Evolutionary conservation across 371 early-diverging fungal species (phyloP).

Genomic region (Mortierella sp.): DNA sequence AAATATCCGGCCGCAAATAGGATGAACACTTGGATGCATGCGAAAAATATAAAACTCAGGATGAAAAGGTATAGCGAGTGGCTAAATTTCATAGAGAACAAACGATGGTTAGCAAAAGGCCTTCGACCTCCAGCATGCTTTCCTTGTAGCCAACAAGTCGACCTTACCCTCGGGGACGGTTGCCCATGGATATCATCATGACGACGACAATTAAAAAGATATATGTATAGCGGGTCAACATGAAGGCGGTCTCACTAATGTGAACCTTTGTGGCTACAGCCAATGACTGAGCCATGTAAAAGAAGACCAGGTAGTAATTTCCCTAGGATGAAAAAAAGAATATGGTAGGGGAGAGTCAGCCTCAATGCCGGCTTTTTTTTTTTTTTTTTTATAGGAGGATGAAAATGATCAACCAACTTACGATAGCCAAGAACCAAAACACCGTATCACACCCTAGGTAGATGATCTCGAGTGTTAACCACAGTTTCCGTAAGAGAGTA

Average conservation of each 20-base stretch:
- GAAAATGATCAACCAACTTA: conserved; percentile 32
- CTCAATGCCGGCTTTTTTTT: too few relatives aligned
- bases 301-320: conserved; percentile 90
- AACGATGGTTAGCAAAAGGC: background rate
- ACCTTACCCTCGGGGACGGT: conserved; percentile 50
- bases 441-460: conserved; percentile 76
- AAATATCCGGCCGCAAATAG: conserved; percentile 65
- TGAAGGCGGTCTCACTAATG: conserved; percentile 67
- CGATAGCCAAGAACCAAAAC: conserved; percentile 81
- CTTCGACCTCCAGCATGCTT: too few relatives aligned
- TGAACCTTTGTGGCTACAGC: conserved; percentile 57
- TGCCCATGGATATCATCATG: conserved; percentile 89
- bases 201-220: conserved; percentile 77
- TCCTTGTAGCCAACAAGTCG: too few relatives aligned
- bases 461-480: conserved; percentile 77
- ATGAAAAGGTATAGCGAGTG: conserved; percentile 84
- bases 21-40: conserved; percentile 63
- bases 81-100: conserved; percentile 4
- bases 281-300: conserved; percentile 76
- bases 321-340: conserved; percentile 49
- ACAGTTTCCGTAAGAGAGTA: conserved; percentile 65
- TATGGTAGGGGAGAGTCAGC: background rate
- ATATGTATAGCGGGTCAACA: conserved; percentile 75
- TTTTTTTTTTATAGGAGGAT: too few relatives aligned
- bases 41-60: conserved; percentile 66